Conservation (phyloP, 371 early-diverging fungal genomes). For the Rhizopus sp. region DNA sequence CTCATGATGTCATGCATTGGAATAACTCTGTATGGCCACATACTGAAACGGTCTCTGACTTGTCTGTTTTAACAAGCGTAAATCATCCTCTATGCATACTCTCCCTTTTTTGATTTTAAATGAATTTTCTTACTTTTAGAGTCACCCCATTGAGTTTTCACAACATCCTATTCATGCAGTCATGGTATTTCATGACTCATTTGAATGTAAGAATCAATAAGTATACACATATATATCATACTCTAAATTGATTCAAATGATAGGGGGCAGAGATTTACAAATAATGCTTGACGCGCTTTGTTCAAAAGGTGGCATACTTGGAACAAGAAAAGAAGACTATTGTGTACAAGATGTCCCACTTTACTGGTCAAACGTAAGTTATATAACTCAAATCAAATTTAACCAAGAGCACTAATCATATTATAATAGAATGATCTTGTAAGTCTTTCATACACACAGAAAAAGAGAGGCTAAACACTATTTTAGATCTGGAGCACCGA, state of each 20-base stretch:
- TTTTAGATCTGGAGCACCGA: slow-evolving; percentile 83
- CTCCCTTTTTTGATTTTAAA: neutral
- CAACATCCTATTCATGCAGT: slow-evolving; percentile 67
- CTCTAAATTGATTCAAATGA: neutral
- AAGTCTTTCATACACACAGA: slow-evolving; percentile 10
- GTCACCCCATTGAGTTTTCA: slow-evolving; percentile 46
- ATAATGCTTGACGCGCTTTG: slow-evolving; percentile 76
- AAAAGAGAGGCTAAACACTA: neutral
- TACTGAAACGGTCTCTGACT: slow-evolving; percentile 27
- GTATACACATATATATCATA: neutral
- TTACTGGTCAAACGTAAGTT: slow-evolving; percentile 75
- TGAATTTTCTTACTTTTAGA: slow-evolving; percentile 17
- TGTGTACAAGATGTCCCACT: slow-evolving; percentile 65
- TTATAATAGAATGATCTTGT: slow-evolving; percentile 43
- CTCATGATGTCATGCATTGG: slow-evolving; percentile 76
- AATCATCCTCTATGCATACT: neutral
- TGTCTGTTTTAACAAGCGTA: slow-evolving; percentile 21
- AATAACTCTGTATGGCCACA: slow-evolving; percentile 77
- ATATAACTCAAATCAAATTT: neutral
- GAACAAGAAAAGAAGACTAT: slow-evolving; percentile 49
- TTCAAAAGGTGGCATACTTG: slow-evolving; percentile 64
- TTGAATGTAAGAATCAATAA: slow-evolving; percentile 61
- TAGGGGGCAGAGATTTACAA: slow-evolving; percentile 84
- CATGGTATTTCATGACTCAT: slow-evolving; percentile 85
- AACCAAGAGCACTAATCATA: neutral